Percentiles rank a stretch among this genome's conserved stretches.
These are phyloP conservation scores for Trichoderma atrobrunneum DNA, from an alignment of 2,329 filamentous ascomycete species.

Conservation along the genomic window DNA sequence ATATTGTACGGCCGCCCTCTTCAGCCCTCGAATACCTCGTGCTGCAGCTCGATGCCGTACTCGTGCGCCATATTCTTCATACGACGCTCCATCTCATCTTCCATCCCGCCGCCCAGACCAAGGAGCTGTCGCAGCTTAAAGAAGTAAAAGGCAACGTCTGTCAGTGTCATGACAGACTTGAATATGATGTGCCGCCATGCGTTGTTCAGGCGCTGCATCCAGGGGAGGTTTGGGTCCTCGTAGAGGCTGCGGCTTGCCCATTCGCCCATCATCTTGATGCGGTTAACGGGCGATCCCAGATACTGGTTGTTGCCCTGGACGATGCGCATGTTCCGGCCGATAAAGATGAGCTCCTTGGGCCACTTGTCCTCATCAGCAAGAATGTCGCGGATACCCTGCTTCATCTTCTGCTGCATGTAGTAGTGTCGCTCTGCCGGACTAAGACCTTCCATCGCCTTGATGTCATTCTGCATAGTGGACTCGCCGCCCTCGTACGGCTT, in stretches of 20 bases:
- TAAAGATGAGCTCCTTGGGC: conserved; percentile 88
- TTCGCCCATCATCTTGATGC: conserved; percentile 87
- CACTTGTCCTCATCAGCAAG: conserved; percentile 83
- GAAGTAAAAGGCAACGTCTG: conserved; percentile 81
- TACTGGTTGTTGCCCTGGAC: conserved; percentile 93
- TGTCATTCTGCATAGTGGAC: conserved; percentile 57
- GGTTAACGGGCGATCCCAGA: conserved; percentile 83
- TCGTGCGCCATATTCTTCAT: conserved; percentile 88
- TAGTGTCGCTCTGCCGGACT: conserved; percentile 72
- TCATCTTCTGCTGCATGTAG: conserved; percentile 84
- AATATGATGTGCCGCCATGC: conserved; percentile 81
- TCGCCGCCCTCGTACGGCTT: conserved; percentile 87
- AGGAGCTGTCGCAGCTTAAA: conserved; percentile 74
- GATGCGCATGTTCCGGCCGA: conserved; percentile 87
- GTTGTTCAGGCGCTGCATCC: conserved; percentile 62
- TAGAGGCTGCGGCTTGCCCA: conserved; percentile 87
- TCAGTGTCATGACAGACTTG: conserved; percentile 68
- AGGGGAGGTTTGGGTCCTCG: conserved; percentile 64
- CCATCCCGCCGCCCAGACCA: conserved; percentile 79
- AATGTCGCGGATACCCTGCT: conserved; percentile 64
- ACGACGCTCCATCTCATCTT: conserved; percentile 84
- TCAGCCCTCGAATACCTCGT: conserved; percentile 82
- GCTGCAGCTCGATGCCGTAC: conserved; percentile 86
- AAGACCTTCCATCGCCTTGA: conserved; percentile 57
- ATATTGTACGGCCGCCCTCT: neutral